A percentile compares a stretch with the other conserved stretches of the same genome.
These are phyloP conservation scores for Colletotrichum cuscutae DNA, from an alignment of 2,329 filamentous ascomycete genomes.

Conservation along the genomic window DNA sequence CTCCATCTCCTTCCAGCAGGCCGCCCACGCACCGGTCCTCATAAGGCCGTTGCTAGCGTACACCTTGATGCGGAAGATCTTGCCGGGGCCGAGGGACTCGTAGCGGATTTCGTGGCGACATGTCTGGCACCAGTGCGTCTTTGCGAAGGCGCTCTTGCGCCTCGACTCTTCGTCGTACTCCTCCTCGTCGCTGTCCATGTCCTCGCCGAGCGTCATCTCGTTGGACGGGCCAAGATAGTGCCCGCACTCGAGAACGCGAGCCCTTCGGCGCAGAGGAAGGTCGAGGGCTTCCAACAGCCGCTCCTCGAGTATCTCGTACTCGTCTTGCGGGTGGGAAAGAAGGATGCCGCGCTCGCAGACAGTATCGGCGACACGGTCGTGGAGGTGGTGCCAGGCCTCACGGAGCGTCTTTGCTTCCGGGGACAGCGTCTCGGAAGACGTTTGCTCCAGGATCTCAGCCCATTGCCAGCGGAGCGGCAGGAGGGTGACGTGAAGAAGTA, in stretches of 20 bases:
- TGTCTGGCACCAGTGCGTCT: slow-evolving; percentile 66
- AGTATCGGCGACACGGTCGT: slow-evolving; percentile 77
- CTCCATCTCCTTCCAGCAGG: slow-evolving; percentile 98
- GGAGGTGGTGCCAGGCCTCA: slow-evolving; percentile 73
- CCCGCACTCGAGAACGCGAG: slow-evolving; percentile 78
- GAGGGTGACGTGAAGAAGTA: slow-evolving; percentile 81
- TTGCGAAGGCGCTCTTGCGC: slow-evolving; percentile 37
- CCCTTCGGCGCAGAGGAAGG: slow-evolving; percentile 71
- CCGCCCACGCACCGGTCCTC: slow-evolving; percentile 89
- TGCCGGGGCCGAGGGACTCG: slow-evolving; percentile 62
- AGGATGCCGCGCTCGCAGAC: slow-evolving; percentile 79
- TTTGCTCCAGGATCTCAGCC: slow-evolving; percentile 62
- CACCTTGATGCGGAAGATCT: slow-evolving; percentile 82
- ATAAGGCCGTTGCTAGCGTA: slow-evolving; percentile 97
- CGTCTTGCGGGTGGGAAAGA: slow-evolving; percentile 80
- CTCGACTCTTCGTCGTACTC: slow-evolving; percentile 46
- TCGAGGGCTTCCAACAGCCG: slow-evolving; percentile 69
- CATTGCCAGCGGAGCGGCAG: slow-evolving; percentile 76
- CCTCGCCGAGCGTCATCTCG: slow-evolving; percentile 53
- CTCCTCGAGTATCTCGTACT: slow-evolving; percentile 71
- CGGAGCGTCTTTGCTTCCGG: slow-evolving; percentile 61
- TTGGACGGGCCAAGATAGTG: slow-evolving; percentile 77
- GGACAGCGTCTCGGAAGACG: slow-evolving; percentile 51
- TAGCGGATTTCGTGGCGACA: slow-evolving; percentile 66
- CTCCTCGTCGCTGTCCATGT: slow-evolving; percentile 58